phyloP scores from a whole-genome alignment of 2,329 filamentous ascomycete genomes.

The Pseudocercospora fuligena region DNA sequence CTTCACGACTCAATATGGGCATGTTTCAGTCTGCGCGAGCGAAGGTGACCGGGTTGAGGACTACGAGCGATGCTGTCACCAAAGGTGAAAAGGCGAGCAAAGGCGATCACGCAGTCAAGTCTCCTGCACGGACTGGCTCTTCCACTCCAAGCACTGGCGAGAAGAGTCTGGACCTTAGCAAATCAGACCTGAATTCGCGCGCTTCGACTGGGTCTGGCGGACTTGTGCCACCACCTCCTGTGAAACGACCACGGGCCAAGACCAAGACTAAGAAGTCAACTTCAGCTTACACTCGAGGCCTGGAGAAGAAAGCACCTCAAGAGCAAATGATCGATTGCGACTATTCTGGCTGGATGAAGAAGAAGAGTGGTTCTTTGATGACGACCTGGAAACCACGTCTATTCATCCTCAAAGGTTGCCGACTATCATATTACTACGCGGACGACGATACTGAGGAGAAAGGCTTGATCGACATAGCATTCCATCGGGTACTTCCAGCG shows the following conservation, averaged over 20 bases:
- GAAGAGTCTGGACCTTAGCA: conserved; percentile 41
- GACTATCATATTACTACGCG: conserved; percentile 94
- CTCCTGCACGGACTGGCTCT: conserved; percentile 77
- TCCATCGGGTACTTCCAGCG: conserved; percentile 92
- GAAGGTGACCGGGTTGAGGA: conserved; percentile 72
- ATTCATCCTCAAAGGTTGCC: conserved; percentile 91
- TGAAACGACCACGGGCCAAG: conserved; percentile 32
- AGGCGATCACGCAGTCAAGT: conserved; percentile 53
- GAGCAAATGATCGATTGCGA: conserved; percentile 87
- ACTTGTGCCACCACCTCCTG: conserved; percentile 38
- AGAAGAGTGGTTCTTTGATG: conserved; percentile 94
- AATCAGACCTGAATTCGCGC: conserved; percentile 45
- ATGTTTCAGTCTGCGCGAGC: conserved; percentile 40
- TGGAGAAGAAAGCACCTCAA: conserved; percentile 78
- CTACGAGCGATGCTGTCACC: conserved; percentile 76
- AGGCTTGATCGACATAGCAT: conserved; percentile 95
- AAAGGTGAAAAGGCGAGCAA: conserved; percentile 54
- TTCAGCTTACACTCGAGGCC: conserved; percentile 86
- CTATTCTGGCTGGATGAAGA: conserved; percentile 99
- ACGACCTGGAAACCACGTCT: conserved; percentile 96
- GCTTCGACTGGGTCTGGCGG: conserved; percentile 51
- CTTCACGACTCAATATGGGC: conserved; percentile 43
- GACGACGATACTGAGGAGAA: conserved; percentile 92
- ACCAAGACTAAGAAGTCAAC: conserved; percentile 81
- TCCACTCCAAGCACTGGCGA: conserved; percentile 66